Evolutionary conservation across 106 monocot species (phyloP).

Genomic region (Agapanthus africanus): DNA sequence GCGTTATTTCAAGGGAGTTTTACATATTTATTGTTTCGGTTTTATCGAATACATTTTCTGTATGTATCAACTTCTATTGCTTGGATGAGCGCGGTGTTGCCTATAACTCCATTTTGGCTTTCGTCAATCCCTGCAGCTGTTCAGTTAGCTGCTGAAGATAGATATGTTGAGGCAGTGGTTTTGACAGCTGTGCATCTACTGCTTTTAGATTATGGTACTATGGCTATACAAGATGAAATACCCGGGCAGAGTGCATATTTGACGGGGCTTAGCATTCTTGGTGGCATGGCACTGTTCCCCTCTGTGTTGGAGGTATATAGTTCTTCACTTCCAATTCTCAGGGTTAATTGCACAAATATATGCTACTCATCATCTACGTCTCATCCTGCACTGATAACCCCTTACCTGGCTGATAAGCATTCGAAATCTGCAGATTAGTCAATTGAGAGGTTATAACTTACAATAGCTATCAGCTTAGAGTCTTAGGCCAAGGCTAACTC

Average conservation of each 20-base stretch:
- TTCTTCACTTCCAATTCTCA: conserved; percentile 3
- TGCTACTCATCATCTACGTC: too few relatives aligned
- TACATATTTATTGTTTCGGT: conserved; percentile 41
- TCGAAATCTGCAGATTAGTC: too few relatives aligned
- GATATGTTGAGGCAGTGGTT: conserved; percentile 26
- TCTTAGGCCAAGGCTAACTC: too few relatives aligned
- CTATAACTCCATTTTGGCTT: conserved; percentile 34
- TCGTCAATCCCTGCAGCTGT: conserved; percentile 34
- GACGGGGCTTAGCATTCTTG: conserved; percentile 46
- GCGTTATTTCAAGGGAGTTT: conserved; percentile 43
- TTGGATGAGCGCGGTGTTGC: conserved; percentile 24
- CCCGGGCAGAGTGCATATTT: conserved; percentile 39
- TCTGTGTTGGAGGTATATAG: conserved; percentile 36
- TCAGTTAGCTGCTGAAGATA: conserved; percentile 36
- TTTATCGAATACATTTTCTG: conserved; percentile 39
- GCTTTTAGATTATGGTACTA: conserved; percentile 34
- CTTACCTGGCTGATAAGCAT: too few relatives aligned
- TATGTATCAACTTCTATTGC: conserved; percentile 42
- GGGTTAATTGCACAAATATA: too few relatives aligned
- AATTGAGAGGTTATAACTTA: too few relatives aligned
- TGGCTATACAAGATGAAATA: conserved; percentile 35
- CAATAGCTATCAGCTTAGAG: too few relatives aligned
- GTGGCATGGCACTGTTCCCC: conserved; percentile 50
- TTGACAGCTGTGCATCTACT: conserved; percentile 25
- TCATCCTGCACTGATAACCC: too few relatives aligned